These are phyloP conservation scores for Ophiostoma quercus DNA, from an alignment of 2,329 filamentous ascomycete species.

Conservation along the genomic window DNA sequence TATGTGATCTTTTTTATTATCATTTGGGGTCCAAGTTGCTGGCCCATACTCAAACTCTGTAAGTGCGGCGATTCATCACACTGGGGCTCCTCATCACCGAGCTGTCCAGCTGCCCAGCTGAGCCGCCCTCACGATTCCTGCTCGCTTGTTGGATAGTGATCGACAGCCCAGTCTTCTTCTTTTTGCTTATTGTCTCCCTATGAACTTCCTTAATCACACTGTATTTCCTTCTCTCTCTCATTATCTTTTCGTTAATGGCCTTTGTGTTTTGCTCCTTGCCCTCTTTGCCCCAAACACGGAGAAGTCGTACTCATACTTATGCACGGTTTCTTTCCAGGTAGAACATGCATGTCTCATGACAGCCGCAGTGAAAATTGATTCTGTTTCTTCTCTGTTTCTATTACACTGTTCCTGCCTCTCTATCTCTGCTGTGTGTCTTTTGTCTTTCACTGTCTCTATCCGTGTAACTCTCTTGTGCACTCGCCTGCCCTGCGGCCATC, in stretches of 20 bases:
- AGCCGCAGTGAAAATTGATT: background rate
- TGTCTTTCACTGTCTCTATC: background rate
- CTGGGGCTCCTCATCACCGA: background rate
- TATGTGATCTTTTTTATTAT: background rate
- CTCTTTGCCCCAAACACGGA: background rate
- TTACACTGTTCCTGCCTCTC: background rate
- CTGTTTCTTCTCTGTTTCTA: background rate
- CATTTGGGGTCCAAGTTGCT: background rate
- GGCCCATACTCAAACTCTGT: background rate
- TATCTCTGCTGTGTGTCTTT: background rate
- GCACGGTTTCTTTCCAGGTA: slow-evolving; percentile 4
- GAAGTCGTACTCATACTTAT: background rate
- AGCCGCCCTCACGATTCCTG: background rate
- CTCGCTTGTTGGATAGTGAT: background rate
- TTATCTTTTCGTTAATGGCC: background rate
- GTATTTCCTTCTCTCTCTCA: background rate
- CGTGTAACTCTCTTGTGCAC: background rate
- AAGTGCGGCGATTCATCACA: background rate
- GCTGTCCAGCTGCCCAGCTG: background rate
- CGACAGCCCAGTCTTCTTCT: background rate
- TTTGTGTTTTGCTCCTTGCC: background rate
- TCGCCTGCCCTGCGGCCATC: background rate
- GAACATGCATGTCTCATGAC: slow-evolving; percentile 14
- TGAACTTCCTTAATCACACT: background rate
- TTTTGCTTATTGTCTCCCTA: background rate